Conservation (phyloP, 768 basidiomycete species). For the Leucosporidium scottii region DNA sequence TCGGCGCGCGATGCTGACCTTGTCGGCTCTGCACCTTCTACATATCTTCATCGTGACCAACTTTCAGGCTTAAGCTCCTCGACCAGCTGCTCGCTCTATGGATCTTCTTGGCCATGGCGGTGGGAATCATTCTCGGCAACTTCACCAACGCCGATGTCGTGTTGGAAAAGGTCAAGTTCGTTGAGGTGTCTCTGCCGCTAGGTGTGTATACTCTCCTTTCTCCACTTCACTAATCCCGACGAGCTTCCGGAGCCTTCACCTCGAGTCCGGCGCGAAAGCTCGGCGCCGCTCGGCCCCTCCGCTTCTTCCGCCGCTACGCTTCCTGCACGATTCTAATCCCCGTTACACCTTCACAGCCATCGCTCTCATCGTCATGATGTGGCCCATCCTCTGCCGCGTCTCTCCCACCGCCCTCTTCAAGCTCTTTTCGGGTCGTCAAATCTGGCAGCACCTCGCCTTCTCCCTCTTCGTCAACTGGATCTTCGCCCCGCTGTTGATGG, state of each 20-base stretch:
- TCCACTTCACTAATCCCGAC: neutral
- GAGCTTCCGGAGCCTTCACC: neutral
- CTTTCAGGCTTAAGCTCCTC: neutral
- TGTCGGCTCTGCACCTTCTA: too few species aligned
- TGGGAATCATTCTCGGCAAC: slow-evolving; percentile 67
- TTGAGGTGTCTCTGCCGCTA: slow-evolving; percentile 72
- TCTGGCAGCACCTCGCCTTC: slow-evolving; percentile 64
- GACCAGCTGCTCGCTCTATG: slow-evolving; percentile 24
- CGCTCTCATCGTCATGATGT: slow-evolving; percentile 57
- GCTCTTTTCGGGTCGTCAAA: slow-evolving; percentile 49
- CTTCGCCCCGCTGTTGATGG: slow-evolving; percentile 70
- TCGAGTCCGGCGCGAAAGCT: too few species aligned
- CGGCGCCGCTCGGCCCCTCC: neutral
- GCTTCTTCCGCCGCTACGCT: neutral
- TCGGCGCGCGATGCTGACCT: too few species aligned
- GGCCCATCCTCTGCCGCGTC: slow-evolving; percentile 59
- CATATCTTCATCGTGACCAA: too few species aligned
- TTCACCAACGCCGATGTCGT: slow-evolving; percentile 53
- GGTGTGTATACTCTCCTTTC: neutral
- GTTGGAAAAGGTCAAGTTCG: slow-evolving; percentile 58
- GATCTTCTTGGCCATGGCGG: slow-evolving; percentile 66
- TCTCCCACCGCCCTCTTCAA: slow-evolving; percentile 62
- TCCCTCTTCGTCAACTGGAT: slow-evolving; percentile 65
- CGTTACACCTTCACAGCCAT: neutral
- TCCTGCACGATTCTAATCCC: too few species aligned